Evolutionary conservation across 2,329 filamentous ascomycete species (phyloP).

Genomic region (Hymenoscyphus albidus): DNA sequence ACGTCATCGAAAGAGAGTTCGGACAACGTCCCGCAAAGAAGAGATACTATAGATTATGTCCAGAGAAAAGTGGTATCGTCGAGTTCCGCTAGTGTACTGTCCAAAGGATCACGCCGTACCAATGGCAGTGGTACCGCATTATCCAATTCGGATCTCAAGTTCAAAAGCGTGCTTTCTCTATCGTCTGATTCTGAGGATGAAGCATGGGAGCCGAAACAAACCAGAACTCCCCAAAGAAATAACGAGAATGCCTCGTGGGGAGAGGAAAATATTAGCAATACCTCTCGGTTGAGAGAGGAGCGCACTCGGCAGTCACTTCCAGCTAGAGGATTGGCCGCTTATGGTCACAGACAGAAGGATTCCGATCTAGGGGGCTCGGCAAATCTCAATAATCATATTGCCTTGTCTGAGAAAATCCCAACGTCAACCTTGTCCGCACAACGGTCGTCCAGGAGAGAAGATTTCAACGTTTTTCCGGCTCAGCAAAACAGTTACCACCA

Average conservation of each 20-base stretch:
- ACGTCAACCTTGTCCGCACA: slow-evolving; percentile 9
- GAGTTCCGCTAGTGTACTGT: slow-evolving; percentile 33
- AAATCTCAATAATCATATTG: slow-evolving; percentile 14
- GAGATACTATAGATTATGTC: not conserved
- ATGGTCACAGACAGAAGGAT: slow-evolving; percentile 14
- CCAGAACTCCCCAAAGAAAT: slow-evolving; percentile 9
- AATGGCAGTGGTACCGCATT: slow-evolving; percentile 26
- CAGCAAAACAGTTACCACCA: not conserved
- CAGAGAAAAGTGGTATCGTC: slow-evolving; percentile 14
- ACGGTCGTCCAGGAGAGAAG: not conserved
- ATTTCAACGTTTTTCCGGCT: not conserved
- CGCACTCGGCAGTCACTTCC: slow-evolving; percentile 12
- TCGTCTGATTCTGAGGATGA: slow-evolving; percentile 34
- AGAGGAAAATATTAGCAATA: not conserved
- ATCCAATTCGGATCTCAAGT: slow-evolving; percentile 30
- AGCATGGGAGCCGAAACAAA: slow-evolving; percentile 19
- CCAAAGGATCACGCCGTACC: slow-evolving; percentile 31
- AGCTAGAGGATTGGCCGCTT: slow-evolving; percentile 11
- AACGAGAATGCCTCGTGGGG: slow-evolving; percentile 9
- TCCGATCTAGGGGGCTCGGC: slow-evolving; percentile 3
- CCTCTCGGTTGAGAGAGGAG: not conserved
- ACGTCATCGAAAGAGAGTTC: slow-evolving; percentile 18
- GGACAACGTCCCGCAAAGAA: slow-evolving; percentile 4
- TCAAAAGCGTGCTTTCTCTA: slow-evolving; percentile 34
- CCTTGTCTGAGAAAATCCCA: slow-evolving; percentile 20